Base-by-base conservation (phyloP, 163 green algal genomes). In the Prototheca wickerhamii region DNA sequence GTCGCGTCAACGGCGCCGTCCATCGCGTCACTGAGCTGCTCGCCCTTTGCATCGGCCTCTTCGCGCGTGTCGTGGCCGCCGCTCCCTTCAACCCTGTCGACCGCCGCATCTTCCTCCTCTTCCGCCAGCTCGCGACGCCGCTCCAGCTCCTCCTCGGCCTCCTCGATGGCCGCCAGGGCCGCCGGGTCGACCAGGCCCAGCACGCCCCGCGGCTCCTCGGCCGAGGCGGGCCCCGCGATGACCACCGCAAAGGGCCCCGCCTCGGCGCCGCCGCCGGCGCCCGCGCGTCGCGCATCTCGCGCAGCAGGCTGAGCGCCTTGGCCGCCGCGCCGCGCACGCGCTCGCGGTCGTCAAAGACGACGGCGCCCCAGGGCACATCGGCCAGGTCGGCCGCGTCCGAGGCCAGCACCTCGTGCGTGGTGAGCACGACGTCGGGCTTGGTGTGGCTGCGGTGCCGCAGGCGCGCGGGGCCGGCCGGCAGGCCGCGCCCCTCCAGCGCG, bases 401-500 rank as follows among this genome's bases (percentile, higher is more conserved):
- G 6, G 65, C 60, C 50, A 83, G 64, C 26, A 70, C 68, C 58
- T 84, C 80, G 50, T 77, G 69, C 20, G 52, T 68, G 15, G 74
- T 63, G 21, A 87, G 49, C 30, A 86, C 74, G 43, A 81, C 67
- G 29, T 82, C 76, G n/a, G 74, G 60, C 74, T 83, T 77, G 28
- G 77, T 63, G 17, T 81, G 59, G 32, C 65, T 69, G 33, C 32
- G 43, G 55, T 12, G 72, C 52, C 52, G n/a, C n/a, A n/a, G 56
- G 18, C 29, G 67, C 34, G 57, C 46, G 59, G 59, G 37, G 34
- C 57, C 34, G 40, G 29, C 18, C 52, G 51, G 57, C 29, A 74
- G 62, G 31, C 84, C 85, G 23, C 67, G 53, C 49, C 77, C 73
- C 74, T 92, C 87, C 59, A 95, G 71, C 58, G 62, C 76, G 33